These are phyloP conservation scores for Populus tomentosa DNA, from an alignment of 441 rosid genomes.

Conservation along the genomic window DNA sequence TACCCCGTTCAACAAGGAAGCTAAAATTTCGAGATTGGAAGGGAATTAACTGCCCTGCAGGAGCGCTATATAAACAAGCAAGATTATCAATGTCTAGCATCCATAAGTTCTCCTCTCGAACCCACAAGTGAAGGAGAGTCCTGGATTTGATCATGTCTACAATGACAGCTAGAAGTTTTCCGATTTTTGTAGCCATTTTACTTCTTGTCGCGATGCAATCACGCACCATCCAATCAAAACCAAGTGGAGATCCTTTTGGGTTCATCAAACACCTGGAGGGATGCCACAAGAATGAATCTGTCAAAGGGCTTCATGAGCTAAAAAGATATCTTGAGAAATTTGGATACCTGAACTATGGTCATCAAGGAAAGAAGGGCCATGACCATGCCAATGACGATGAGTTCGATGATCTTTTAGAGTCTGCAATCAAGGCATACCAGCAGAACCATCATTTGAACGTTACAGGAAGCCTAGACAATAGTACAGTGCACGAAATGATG, in stretches of 20 bases:
- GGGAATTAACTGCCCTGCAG: neutral
- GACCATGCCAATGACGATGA: conserved; percentile 10
- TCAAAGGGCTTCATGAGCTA: conserved; percentile 18
- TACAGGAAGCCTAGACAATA: conserved; percentile 21
- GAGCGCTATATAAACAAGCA: neutral
- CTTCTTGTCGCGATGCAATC: neutral
- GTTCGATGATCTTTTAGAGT: conserved; percentile 23
- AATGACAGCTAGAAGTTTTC: neutral
- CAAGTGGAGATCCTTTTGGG: neutral
- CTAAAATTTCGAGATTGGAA: neutral
- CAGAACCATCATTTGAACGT: conserved; percentile 11
- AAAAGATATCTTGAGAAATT: conserved; percentile 20
- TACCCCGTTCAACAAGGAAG: neutral
- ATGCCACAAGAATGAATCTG: conserved; percentile 20
- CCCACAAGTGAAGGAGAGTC: neutral
- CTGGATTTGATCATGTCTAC: neutral
- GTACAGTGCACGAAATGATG: conserved; percentile 19
- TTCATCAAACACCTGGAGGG: conserved; percentile 16
- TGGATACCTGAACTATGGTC: conserved; percentile 18
- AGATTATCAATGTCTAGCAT: neutral
- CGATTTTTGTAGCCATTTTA: neutral
- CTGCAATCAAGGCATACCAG: conserved; percentile 21
- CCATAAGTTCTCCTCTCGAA: neutral
- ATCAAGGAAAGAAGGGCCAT: neutral
- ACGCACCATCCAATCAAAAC: conserved; percentile 1